Base-by-base conservation (phyloP, 176 grass and related monocot species). In the Typha latifolia region DNA sequence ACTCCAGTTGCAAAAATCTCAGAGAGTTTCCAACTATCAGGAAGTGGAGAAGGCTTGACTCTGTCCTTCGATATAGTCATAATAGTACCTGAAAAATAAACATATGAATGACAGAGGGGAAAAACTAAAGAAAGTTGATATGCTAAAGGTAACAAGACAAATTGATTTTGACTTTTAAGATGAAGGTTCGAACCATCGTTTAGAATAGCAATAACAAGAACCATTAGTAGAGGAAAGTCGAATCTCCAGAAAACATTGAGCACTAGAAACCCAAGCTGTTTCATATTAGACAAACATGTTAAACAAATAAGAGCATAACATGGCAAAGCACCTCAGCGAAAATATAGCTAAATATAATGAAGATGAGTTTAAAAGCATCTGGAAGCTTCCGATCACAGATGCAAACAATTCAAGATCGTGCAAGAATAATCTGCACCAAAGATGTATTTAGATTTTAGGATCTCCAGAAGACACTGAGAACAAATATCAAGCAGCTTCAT, bases 11-110 rank as follows among this genome's bases (percentile, higher is more conserved):
- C 84, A 59, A 86, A 86, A 66, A 86, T 86, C 70, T 86, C 84
- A 49, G 84, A 27, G 52, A 86, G 67, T 59, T 86, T 86, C 84
- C 84, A 86, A 63, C 79, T 86, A 67, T 86, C 84, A 12, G 79
- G 79, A 67, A 67, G 16, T n/a, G 84, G 84, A 68, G 84, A 86
- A 49, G 84, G 84, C 68, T 79, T 86, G n/a, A 86, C 84, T 65
- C 66, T 82, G 59, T 86, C 84, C 66, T 86, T 86, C 31, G 84
- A 86, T 63, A 82, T 86, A 49, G 84, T 86, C 84, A 86, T 86
- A 16, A 86, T 86, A 43, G 84, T 82, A 63, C 84, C 84, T 86
- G 75, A 64, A 15, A 14, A 69, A 24, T 19, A 72, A 27, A 57
- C 51, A 78, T 31, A 64, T 31, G 31, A 18, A 64, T 11, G 0